phyloP scores from a whole-genome alignment of 2,329 filamentous ascomycete species.

The Pseudocercospora macadamiae region DNA sequence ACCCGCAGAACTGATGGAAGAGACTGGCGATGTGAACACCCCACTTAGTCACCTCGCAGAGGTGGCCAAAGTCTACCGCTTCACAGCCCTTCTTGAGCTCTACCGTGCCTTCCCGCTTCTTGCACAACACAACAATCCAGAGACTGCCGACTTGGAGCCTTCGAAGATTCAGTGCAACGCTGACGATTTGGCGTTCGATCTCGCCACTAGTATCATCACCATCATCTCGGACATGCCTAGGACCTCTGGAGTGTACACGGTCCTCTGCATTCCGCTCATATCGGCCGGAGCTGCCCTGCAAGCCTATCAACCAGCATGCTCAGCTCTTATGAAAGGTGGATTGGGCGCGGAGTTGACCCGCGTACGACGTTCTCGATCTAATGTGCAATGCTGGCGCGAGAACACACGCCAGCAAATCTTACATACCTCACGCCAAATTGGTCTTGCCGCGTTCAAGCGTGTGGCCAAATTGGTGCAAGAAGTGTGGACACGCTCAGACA shows the following conservation, averaged over 20 bases:
- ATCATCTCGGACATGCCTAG: constrained; percentile 15
- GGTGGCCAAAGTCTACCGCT: constrained; percentile 18
- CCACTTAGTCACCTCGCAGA: constrained; percentile 18
- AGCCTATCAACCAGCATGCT: not conserved
- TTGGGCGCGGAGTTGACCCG: constrained; percentile 5
- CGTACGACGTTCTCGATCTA: constrained; percentile 4
- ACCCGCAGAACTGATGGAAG: constrained; percentile 4
- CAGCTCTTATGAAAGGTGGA: not conserved
- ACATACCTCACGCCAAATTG: constrained; percentile 13
- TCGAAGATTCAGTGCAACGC: not conserved
- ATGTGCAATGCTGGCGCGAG: constrained; percentile 10
- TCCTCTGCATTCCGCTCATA: constrained; percentile 19
- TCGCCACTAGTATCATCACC: constrained; percentile 16
- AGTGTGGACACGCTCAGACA: constrained; percentile 21
- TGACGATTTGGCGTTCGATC: constrained; percentile 6
- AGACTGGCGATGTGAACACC: constrained; percentile 19
- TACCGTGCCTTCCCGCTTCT: constrained; percentile 18
- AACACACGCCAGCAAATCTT: constrained; percentile 15
- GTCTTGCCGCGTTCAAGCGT: constrained; percentile 12
- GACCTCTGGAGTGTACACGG: constrained; percentile 14
- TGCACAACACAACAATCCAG: not conserved
- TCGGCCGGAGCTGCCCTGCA: constrained; percentile 16
- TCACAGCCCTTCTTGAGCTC: constrained; percentile 18
- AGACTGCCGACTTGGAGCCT: not conserved
- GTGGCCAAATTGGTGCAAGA: constrained; percentile 18